Percentiles rank a stretch among this genome's conserved stretches.
Conservation (phyloP, 1,284 basidiomycete species). For the Marasmius oreades region DNA sequence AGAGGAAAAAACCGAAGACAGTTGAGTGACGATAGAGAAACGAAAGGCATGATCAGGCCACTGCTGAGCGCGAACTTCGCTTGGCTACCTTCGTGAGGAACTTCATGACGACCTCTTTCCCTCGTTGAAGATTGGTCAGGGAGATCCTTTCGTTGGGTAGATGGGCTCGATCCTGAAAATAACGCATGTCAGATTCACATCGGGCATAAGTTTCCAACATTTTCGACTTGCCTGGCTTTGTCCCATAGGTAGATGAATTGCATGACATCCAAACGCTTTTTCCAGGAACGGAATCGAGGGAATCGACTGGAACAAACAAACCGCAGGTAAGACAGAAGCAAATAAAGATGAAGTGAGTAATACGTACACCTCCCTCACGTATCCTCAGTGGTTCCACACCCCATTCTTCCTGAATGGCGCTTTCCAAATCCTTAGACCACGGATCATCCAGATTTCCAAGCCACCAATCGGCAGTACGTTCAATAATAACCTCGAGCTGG, state of each 20-base stretch:
- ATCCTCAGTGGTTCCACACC: constrained; percentile 81
- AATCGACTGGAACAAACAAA: constrained; percentile 55
- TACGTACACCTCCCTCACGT: constrained; percentile 86
- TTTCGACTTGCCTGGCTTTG: constrained; percentile 64
- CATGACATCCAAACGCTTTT: constrained; percentile 81
- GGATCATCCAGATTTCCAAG: constrained; percentile 78
- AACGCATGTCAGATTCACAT: background rate
- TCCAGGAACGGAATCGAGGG: constrained; percentile 92
- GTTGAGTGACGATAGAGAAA: too few species aligned
- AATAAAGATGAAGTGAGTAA: constrained; percentile 7
- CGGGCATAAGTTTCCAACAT: too few species aligned
- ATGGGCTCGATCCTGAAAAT: constrained; percentile 74
- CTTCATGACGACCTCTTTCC: constrained; percentile 70
- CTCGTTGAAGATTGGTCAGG: constrained; percentile 68
- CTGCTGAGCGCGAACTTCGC: background rate
- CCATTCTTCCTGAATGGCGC: constrained; percentile 84
- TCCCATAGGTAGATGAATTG: constrained; percentile 87
- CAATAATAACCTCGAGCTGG: constrained; percentile 69
- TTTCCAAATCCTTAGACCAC: constrained; percentile 83
- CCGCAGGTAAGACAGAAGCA: constrained; percentile 5
- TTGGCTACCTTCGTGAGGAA: constrained; percentile 49
- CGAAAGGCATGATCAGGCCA: background rate
- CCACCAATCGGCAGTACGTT: constrained; percentile 95
- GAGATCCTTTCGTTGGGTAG: constrained; percentile 85
- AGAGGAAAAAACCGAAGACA: too few species aligned